phyloP scores from a whole-genome alignment of 495 filamentous ascomycete genomes.

The Aspergillus cavernicola region DNA sequence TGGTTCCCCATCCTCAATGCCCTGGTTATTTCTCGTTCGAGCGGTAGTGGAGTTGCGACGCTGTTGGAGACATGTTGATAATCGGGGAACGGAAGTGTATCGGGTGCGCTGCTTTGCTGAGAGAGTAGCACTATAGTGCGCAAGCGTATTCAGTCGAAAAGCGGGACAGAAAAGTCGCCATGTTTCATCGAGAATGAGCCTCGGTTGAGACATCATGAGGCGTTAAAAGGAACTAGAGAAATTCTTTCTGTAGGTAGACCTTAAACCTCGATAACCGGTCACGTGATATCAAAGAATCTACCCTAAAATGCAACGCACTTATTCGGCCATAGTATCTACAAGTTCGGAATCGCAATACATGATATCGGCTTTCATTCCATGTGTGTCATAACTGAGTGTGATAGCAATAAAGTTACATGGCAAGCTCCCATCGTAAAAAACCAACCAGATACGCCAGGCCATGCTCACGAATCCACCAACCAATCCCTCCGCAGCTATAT shows the following conservation, averaged over 20 bases:
- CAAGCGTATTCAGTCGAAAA: constrained; percentile 28
- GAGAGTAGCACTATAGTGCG: constrained; percentile 10
- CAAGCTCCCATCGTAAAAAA: constrained; percentile 32
- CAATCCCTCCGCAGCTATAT: constrained; percentile 26
- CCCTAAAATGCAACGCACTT: too few relatives aligned
- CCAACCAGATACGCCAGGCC: constrained; percentile 46
- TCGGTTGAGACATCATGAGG: constrained; percentile 42
- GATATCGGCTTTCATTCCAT: constrained; percentile 7
- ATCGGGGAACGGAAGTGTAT: constrained; percentile 3
- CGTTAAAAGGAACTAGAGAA: neutral
- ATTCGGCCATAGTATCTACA: too few relatives aligned
- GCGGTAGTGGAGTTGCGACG: constrained; percentile 20
- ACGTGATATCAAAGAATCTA: constrained; percentile 9
- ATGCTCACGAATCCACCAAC: constrained; percentile 40
- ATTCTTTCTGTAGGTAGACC: too few relatives aligned
- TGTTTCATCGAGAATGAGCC: constrained; percentile 55
- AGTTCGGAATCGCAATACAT: too few relatives aligned
- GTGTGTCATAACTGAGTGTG: constrained; percentile 3
- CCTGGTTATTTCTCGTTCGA: neutral
- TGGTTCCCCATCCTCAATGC: neutral
- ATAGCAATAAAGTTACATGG: constrained; percentile 23
- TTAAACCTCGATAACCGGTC: too few relatives aligned
- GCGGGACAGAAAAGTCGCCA: constrained; percentile 67
- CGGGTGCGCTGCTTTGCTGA: constrained; percentile 12
- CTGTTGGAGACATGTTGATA: constrained; percentile 19